Percentiles rank a stretch among this genome's conserved stretches.
Evolutionary conservation across 306 rosid species (phyloP).

Genomic region (Cucurbita argyrosperma): DNA sequence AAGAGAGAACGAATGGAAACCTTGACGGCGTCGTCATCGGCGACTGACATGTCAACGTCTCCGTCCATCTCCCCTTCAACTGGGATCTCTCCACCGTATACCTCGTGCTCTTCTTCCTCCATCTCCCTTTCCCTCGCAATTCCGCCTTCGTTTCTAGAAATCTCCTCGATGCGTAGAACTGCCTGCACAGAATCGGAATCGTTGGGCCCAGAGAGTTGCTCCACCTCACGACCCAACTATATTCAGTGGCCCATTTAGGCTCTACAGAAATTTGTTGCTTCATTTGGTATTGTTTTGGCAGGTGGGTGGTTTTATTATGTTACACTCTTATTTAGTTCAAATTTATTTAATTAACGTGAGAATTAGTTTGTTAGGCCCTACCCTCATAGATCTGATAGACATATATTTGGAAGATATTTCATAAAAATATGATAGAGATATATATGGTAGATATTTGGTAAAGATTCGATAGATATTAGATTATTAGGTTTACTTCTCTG

Average conservation of each 20-base stretch:
- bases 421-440: too few relatives aligned
- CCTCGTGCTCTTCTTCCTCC: conserved; percentile 98
- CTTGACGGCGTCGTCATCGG: conserved; percentile 76
- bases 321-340: too few relatives aligned
- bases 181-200: not conserved
- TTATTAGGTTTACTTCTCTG: too few relatives aligned
- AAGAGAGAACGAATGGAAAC: conserved; percentile 8
- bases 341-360: too few relatives aligned
- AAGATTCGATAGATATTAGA: too few relatives aligned
- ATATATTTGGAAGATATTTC: too few relatives aligned
- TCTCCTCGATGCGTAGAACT: not conserved
- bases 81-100: conserved; percentile 88
- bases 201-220: not conserved
- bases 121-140: conserved; percentile 10
- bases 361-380: too few relatives aligned
- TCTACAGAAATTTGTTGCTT: too few relatives aligned
- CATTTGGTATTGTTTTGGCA: too few relatives aligned
- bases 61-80: conserved; percentile 59
- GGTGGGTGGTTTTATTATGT: too few relatives aligned
- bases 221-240: not conserved
- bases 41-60: conserved; percentile 65
- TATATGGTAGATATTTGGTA: too few relatives aligned
- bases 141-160: not conserved
- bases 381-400: too few relatives aligned
- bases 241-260: not conserved